Evolutionary conservation across 176 grass and related monocot species (phyloP).

Genomic region (Oryza brachyantha): DNA sequence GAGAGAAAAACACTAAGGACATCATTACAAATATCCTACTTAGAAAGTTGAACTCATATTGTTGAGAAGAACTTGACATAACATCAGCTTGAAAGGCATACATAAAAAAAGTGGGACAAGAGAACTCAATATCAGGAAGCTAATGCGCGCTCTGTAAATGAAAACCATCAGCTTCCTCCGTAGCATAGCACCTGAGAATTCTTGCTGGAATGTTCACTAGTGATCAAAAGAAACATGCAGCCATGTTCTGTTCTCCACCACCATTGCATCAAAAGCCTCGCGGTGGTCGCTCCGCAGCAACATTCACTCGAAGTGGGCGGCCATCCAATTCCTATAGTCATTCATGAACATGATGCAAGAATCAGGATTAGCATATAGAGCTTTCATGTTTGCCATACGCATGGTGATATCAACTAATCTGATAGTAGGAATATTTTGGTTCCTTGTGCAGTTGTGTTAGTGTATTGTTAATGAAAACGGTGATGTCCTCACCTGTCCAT

Average conservation of each 20-base stretch:
- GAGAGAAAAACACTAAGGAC: not conserved
- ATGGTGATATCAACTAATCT: not conserved
- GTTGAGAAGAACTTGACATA: constrained; percentile 21
- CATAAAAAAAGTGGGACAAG: not conserved
- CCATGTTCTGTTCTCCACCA: constrained; percentile 5
- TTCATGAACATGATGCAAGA: not conserved
- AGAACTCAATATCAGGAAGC: constrained; percentile 21
- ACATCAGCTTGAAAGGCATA: constrained; percentile 17
- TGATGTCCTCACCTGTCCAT: constrained; percentile 66
- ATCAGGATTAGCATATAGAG: not conserved
- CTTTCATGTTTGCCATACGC: not conserved
- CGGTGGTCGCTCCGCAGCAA: constrained; percentile 61
- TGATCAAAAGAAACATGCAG: not conserved
- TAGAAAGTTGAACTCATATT: constrained; percentile 24
- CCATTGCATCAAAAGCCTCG: constrained; percentile 45
- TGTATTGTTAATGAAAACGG: not conserved
- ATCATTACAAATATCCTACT: constrained; percentile 40
- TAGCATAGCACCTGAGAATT: not conserved
- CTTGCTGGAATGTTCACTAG: not conserved
- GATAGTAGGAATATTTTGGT: not conserved
- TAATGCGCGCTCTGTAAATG: constrained; percentile 7
- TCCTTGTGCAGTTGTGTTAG: not conserved
- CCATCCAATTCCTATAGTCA: constrained; percentile 65
- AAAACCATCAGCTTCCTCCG: constrained; percentile 8
- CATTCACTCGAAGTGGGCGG: constrained; percentile 66